phyloP scores from a whole-genome alignment of 192 early-diverging fungal genomes.

The Coemansia sp. region DNA sequence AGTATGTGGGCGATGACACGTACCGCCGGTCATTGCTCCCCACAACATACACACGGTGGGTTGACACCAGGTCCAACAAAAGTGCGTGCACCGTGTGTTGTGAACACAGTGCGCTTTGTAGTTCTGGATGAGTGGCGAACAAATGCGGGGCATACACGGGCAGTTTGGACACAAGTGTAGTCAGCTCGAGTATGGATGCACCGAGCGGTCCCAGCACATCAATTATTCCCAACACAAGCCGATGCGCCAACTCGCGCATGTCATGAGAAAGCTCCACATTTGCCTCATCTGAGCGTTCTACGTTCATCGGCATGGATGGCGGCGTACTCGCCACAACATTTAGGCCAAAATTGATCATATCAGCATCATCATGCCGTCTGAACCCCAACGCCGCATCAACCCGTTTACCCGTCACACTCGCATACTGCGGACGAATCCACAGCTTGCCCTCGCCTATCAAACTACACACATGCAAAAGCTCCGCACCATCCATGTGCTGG shows the following conservation, averaged over 20 bases:
- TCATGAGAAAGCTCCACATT: not conserved
- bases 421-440: constrained; percentile 37
- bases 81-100: not conserved
- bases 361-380: not conserved
- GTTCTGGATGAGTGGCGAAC: not conserved
- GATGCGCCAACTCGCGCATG: constrained; percentile 7
- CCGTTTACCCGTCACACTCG: not conserved
- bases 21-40: constrained; percentile 43
- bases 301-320: not conserved
- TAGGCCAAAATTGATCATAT: constrained; percentile 8
- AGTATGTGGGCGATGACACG: constrained; percentile 23
- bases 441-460: constrained; percentile 23
- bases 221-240: constrained; percentile 12
- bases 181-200: constrained; percentile 26
- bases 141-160: not conserved
- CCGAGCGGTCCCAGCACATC: constrained; percentile 31
- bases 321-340: not conserved
- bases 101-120: not conserved
- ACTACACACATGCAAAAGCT: constrained; percentile 17
- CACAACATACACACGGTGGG: constrained; percentile 13
- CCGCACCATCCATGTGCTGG: constrained; percentile 5
- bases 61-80: not conserved
- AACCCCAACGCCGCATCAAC: constrained; percentile 22
- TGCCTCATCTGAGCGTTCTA: not conserved
- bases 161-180: constrained; percentile 6